phyloP scores from a whole-genome alignment of 257 asterid species.

The Haberlea rhodopensis region DNA sequence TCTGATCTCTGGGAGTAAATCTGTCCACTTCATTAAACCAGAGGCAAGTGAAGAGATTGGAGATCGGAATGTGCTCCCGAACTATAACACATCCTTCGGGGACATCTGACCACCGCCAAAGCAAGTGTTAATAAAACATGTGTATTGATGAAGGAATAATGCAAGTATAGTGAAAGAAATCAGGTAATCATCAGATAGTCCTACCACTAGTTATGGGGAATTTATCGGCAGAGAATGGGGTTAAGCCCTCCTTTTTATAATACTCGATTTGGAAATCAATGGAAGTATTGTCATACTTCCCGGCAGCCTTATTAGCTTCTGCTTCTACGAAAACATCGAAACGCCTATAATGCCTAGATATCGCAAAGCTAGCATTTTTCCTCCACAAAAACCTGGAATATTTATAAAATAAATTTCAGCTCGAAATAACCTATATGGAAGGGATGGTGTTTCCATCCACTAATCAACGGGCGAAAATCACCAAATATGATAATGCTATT shows the following conservation, averaged over 20 bases:
- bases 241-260: slow-evolving; percentile 75
- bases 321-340: slow-evolving; percentile 90
- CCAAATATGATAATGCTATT: too few species aligned
- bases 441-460: too few species aligned
- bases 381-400: slow-evolving; percentile 81
- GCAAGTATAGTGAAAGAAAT: too few species aligned
- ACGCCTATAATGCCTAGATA: slow-evolving; percentile 84
- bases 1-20: slow-evolving; percentile 88
- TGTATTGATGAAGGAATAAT: neutral
- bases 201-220: slow-evolving; percentile 82
- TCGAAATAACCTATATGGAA: neutral
- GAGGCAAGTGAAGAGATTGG: slow-evolving; percentile 87
- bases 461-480: too few species aligned
- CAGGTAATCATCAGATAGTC: slow-evolving; percentile 17
- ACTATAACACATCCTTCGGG: slow-evolving; percentile 95
- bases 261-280: slow-evolving; percentile 85
- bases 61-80: slow-evolving; percentile 78
- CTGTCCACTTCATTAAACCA: slow-evolving; percentile 97
- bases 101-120: slow-evolving; percentile 56
- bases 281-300: slow-evolving; percentile 77
- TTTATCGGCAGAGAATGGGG: slow-evolving; percentile 66
- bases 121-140: neutral
- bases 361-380: slow-evolving; percentile 84
- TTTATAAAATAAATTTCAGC: neutral
- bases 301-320: slow-evolving; percentile 92